A percentile compares a stretch with the other conserved stretches of the same genome.
Conservation (phyloP, 768 basidiomycete genomes). For the Glaciozyma antarctica region DNA sequence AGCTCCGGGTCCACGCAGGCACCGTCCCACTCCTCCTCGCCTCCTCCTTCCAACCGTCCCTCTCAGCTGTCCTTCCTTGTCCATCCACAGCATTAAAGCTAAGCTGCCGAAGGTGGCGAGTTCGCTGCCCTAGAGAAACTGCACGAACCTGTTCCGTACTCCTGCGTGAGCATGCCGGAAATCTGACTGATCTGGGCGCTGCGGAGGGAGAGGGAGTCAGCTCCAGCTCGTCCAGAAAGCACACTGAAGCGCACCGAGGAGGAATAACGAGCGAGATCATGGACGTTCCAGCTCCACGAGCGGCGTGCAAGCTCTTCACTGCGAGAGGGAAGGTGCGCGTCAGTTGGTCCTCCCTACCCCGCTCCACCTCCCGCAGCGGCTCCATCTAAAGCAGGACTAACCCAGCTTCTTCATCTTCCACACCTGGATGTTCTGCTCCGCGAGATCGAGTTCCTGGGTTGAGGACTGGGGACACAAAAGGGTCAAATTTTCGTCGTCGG, state of each 20-base stretch:
- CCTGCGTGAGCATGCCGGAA: slow-evolving; percentile 92
- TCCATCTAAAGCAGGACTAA: neutral
- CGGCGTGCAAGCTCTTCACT: slow-evolving; percentile 86
- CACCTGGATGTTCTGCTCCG: slow-evolving; percentile 4
- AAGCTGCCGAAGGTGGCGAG: no score
- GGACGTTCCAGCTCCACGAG: slow-evolving; percentile 77
- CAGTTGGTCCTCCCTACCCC: neutral
- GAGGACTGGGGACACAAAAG: neutral
- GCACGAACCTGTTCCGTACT: slow-evolving; percentile 31
- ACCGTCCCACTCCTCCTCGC: no score
- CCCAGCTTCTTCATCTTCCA: slow-evolving; percentile 1
- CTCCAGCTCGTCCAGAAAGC: slow-evolving; percentile 45
- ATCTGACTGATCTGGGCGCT: slow-evolving; percentile 79
- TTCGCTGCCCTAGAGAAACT: neutral
- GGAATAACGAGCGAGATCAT: slow-evolving; percentile 99
- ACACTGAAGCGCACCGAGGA: slow-evolving; percentile 55
- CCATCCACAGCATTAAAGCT: no score
- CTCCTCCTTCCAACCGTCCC: no score
- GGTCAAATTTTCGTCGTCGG: neutral
- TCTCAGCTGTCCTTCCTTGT: no score
- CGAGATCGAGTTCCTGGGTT: neutral
- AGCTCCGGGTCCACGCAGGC: no score
- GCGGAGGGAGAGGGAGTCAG: neutral
- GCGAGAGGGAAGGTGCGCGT: neutral
- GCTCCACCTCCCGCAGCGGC: neutral